These are phyloP conservation scores for Malbranchea cinnamomea DNA, from an alignment of 2,329 filamentous ascomycete genomes.

Conservation along the genomic window DNA sequence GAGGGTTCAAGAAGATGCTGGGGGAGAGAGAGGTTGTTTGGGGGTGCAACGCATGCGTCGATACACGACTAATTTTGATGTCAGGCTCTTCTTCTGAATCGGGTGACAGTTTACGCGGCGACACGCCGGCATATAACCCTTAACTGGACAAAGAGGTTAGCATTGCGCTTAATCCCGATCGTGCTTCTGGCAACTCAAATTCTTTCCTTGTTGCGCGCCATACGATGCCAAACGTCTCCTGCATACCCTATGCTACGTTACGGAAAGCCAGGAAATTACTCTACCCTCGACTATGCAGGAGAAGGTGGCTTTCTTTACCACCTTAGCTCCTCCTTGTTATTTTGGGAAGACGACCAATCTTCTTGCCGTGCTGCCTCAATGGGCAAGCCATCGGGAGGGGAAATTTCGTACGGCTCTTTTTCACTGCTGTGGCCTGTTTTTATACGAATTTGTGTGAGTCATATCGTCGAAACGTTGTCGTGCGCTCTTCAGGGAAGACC, in stretches of 20 bases:
- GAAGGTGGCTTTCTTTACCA: conserved; percentile 56
- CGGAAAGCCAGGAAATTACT: conserved; percentile 49
- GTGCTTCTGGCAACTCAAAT: conserved; percentile 55
- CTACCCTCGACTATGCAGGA: conserved; percentile 54
- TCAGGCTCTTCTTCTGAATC: conserved; percentile 70
- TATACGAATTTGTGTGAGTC: conserved; percentile 47
- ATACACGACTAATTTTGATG: conserved; percentile 5
- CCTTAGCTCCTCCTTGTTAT: conserved; percentile 55
- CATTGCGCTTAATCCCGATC: conserved; percentile 57
- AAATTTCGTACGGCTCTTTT: conserved; percentile 59
- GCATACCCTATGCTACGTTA: conserved; percentile 56
- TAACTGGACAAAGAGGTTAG: conserved; percentile 54
- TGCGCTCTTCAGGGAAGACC: conserved; percentile 75
- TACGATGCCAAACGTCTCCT: conserved; percentile 80
- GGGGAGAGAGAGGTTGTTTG: too few species aligned
- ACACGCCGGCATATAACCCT: conserved; percentile 67
- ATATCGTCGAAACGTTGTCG: conserved; percentile 77
- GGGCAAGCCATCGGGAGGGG: conserved; percentile 41
- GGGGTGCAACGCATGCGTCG: too few species aligned
- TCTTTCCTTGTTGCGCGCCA: conserved; percentile 58
- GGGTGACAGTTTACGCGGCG: conserved; percentile 85
- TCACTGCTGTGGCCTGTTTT: conserved; percentile 44
- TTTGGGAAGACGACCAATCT: conserved; percentile 56
- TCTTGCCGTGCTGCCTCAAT: conserved; percentile 66
- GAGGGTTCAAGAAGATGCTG: too few species aligned